Conservation (phyloP, 345 rosid genomes). For the Euphorbia pulcherrima region DNA sequence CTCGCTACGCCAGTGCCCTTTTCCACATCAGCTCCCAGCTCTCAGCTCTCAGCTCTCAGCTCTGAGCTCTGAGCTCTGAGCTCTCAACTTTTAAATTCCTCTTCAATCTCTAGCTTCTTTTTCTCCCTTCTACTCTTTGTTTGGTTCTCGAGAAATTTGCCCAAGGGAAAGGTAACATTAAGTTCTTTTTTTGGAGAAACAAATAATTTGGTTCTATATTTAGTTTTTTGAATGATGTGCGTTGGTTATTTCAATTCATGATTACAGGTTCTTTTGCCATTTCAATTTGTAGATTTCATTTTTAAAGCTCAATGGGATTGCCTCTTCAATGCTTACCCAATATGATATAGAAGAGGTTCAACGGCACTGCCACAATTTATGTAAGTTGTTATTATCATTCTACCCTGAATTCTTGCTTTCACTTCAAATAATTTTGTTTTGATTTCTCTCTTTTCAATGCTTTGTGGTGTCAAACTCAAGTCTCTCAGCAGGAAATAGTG, state of each 20-base stretch:
- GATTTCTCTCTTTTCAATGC: constrained; percentile 6
- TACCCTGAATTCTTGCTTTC: neutral
- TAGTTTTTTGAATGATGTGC: neutral
- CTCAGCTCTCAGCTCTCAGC: too few relatives aligned
- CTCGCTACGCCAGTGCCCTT: too few relatives aligned
- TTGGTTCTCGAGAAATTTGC: neutral
- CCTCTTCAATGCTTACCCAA: constrained; percentile 67
- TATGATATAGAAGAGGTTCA: constrained; percentile 79
- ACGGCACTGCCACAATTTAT: constrained; percentile 47
- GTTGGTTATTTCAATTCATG: neutral
- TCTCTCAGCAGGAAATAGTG: constrained; percentile 73
- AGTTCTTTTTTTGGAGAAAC: too few relatives aligned
- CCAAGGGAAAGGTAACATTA: neutral
- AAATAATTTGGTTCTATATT: too few relatives aligned
- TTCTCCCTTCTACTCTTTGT: too few relatives aligned
- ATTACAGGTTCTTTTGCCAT: constrained; percentile 9
- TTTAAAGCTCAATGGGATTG: constrained; percentile 45
- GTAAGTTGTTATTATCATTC: constrained; percentile 26
- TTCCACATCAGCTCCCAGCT: too few relatives aligned
- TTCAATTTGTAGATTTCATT: neutral
- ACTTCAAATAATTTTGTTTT: neutral
- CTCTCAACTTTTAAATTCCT: too few relatives aligned
- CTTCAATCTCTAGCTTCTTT: too few relatives aligned
- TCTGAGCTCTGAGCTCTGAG: too few relatives aligned
- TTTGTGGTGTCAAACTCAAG: constrained; percentile 27